Percentiles rank a stretch among this genome's conserved stretches.
phyloP scores from a whole-genome alignment of 2,329 filamentous ascomycete species.

The Trichophyton rubrum region DNA sequence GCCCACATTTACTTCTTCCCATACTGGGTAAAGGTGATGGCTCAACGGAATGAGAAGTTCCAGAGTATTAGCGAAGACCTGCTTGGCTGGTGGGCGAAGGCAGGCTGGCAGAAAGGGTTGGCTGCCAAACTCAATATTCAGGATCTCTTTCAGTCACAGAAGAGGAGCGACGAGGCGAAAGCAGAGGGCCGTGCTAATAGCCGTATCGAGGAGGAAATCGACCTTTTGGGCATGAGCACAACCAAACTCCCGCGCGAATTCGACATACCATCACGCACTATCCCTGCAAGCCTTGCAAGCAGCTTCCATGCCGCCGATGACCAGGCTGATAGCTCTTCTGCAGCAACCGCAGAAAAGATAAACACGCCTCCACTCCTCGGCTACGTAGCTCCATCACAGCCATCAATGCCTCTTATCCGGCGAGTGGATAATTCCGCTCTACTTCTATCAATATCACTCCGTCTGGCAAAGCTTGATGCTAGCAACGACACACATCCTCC shows the following conservation, averaged over 20 bases:
- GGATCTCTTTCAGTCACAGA: constrained; percentile 46
- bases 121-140: constrained; percentile 63
- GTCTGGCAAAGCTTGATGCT: constrained; percentile 66
- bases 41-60: constrained; percentile 64
- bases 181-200: constrained; percentile 28
- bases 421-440: constrained; percentile 79
- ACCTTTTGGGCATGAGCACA: constrained; percentile 42
- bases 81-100: constrained; percentile 90
- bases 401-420: constrained; percentile 56
- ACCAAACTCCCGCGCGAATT: constrained; percentile 30
- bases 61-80: constrained; percentile 87
- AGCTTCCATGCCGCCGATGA: neutral
- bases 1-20: constrained; percentile 93
- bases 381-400: constrained; percentile 54
- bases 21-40: constrained; percentile 76
- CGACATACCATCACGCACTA: constrained; percentile 9
- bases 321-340: constrained; percentile 8
- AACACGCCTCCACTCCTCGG: constrained; percentile 62
- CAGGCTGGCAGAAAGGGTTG: constrained; percentile 75
- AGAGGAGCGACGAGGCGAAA: constrained; percentile 30
- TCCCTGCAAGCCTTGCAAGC: constrained; percentile 12
- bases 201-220: constrained; percentile 40
- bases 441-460: constrained; percentile 67
- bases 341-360: constrained; percentile 21
- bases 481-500: constrained; percentile 45